Evolutionary conservation across 805 yeast species (phyloP).

Genomic region (Yarrowia osloensis): DNA sequence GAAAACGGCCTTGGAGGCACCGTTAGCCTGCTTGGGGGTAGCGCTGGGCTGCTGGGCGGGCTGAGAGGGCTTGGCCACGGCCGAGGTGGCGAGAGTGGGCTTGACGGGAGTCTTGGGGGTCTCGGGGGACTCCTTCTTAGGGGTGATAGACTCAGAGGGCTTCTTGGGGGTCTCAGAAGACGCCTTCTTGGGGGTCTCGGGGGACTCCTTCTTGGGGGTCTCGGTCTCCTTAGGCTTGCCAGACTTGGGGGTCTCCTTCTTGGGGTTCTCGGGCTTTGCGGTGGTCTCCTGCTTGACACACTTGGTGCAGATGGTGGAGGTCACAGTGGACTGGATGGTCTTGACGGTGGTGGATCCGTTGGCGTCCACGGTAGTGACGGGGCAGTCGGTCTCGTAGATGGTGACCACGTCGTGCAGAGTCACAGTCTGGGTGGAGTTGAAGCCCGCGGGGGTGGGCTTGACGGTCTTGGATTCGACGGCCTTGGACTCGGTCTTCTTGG

Average conservation of each 20-base stretch:
- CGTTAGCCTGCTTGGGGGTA: slow-evolving; percentile 9
- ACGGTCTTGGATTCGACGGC: no score
- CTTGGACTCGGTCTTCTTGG: background rate
- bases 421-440: no score
- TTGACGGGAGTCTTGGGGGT: background rate
- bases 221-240: no score
- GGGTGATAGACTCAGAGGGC: background rate
- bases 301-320: slow-evolving; percentile 1
- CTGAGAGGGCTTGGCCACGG: background rate
- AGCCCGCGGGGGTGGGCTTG: background rate
- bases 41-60: background rate
- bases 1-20: background rate
- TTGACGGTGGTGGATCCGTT: background rate
- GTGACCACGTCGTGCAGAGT: background rate
- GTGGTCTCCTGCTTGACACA: background rate
- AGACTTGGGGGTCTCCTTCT: background rate
- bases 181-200: no score
- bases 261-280: background rate
- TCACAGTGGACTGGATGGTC: background rate
- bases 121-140: no score
- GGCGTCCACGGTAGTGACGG: background rate
- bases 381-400: background rate
- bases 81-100: background rate
- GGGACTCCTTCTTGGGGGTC: background rate
- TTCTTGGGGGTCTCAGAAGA: no score